These are phyloP conservation scores for Amaranthus tricolor DNA, from an alignment of 179 eudicot genomes.

Conservation along the genomic window DNA sequence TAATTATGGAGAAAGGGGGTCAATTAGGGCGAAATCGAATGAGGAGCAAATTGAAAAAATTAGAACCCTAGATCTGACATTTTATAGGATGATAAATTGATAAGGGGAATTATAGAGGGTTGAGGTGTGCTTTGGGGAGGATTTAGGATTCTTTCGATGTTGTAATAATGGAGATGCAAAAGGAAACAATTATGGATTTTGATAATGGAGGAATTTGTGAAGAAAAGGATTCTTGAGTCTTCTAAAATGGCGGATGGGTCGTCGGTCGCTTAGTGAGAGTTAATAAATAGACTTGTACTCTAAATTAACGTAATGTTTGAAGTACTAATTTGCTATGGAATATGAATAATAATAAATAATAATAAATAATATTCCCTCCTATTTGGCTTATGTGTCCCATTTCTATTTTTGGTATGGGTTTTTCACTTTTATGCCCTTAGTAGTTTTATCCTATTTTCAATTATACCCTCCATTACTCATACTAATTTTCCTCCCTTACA, in stretches of 20 bases:
- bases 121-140: background rate
- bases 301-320: too few relatives aligned
- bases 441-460: too few relatives aligned
- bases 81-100: background rate
- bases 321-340: background rate
- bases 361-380: too few relatives aligned
- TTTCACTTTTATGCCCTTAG: too few relatives aligned
- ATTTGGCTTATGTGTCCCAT: too few relatives aligned
- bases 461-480: too few relatives aligned
- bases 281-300: too few relatives aligned
- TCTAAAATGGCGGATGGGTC: slow-evolving; percentile 11
- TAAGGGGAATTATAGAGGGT: background rate
- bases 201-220: background rate
- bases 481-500: too few relatives aligned
- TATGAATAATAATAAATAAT: too few relatives aligned
- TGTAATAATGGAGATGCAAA: too few relatives aligned
- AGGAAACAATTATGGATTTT: background rate
- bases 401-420: too few relatives aligned
- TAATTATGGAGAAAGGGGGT: background rate
- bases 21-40: background rate
- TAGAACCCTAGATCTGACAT: slow-evolving; percentile 11
- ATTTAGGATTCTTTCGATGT: background rate
- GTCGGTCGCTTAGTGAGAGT: slow-evolving; percentile 10
- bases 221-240: background rate
- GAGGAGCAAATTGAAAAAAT: background rate